Evolutionary conservation across 768 basidiomycete species (phyloP).

Genomic region (Trichaptum fuscoviolaceum): DNA sequence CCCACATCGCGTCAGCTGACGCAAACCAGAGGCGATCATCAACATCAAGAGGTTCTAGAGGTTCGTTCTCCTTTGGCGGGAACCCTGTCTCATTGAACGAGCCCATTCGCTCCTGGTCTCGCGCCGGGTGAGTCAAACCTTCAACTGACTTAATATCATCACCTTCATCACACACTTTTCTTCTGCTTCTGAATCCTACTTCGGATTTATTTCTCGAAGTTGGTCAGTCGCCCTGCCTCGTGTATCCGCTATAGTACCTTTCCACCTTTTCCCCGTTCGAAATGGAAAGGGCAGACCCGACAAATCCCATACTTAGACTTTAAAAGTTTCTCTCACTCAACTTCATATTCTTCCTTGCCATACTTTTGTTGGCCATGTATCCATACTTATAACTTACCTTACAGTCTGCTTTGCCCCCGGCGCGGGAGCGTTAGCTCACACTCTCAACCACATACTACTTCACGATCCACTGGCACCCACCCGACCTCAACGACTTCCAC

Average conservation of each 20-base stretch:
- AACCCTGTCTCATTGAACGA: background rate
- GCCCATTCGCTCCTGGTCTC: background rate
- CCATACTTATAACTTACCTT: background rate
- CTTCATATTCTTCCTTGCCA: background rate
- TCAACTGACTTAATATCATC: background rate
- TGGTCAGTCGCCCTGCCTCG: background rate
- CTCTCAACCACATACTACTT: background rate
- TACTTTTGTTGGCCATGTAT: background rate
- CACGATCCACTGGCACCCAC: background rate
- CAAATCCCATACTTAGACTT: background rate
- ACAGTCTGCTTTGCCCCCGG: background rate
- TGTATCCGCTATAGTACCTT: background rate
- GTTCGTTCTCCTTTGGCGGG: background rate
- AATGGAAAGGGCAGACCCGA: background rate
- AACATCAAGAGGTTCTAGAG: background rate
- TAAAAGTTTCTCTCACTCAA: background rate
- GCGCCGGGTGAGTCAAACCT: constrained; percentile 1
- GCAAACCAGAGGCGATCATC: background rate
- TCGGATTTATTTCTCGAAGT: background rate
- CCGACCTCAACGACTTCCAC: background rate
- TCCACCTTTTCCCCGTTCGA: background rate
- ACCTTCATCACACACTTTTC: background rate
- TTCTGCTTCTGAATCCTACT: background rate
- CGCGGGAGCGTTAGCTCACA: background rate
- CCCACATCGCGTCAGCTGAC: background rate